A percentile compares a stretch with the other conserved stretches of the same genome.
phyloP scores from a whole-genome alignment of 73 alveolate genomes.

The Durusdinium trenchii region DNA sequence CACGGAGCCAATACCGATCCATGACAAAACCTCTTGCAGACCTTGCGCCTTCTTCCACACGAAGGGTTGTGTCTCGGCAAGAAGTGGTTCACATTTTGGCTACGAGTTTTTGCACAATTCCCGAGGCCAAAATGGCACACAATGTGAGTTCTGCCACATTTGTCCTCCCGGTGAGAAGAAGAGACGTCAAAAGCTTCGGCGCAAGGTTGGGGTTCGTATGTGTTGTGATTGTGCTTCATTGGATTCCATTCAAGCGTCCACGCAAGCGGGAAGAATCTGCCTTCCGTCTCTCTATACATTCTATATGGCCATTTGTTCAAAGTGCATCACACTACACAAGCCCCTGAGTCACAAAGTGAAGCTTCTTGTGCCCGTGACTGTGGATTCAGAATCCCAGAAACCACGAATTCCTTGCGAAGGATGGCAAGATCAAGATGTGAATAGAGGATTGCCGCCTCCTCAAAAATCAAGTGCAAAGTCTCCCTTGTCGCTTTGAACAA shows the following conservation, averaged over 20 bases:
- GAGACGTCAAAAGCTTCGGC: constrained; percentile 73
- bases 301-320: neutral
- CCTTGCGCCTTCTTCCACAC: constrained; percentile 92
- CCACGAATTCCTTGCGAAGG: too few relatives aligned
- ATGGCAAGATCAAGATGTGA: too few relatives aligned
- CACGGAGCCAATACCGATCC: neutral
- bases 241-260: neutral
- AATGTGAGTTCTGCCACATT: constrained; percentile 64
- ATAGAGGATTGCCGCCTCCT: too few relatives aligned
- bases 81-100: neutral
- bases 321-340: neutral
- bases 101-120: neutral
- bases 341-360: neutral
- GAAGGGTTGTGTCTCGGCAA: constrained; percentile 68
- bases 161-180: constrained; percentile 95
- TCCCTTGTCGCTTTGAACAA: too few relatives aligned
- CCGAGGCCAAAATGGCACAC: constrained; percentile 56
- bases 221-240: neutral
- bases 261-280: neutral
- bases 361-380: too few relatives aligned
- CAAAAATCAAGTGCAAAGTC: too few relatives aligned
- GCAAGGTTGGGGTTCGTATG: neutral
- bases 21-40: constrained; percentile 72
- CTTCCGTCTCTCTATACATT: neutral
- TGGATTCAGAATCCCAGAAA: neutral